Percentiles rank a stretch among this genome's conserved stretches.
Conservation (phyloP, 2,329 filamentous ascomycete genomes). For the Metarhizium rileyi region DNA sequence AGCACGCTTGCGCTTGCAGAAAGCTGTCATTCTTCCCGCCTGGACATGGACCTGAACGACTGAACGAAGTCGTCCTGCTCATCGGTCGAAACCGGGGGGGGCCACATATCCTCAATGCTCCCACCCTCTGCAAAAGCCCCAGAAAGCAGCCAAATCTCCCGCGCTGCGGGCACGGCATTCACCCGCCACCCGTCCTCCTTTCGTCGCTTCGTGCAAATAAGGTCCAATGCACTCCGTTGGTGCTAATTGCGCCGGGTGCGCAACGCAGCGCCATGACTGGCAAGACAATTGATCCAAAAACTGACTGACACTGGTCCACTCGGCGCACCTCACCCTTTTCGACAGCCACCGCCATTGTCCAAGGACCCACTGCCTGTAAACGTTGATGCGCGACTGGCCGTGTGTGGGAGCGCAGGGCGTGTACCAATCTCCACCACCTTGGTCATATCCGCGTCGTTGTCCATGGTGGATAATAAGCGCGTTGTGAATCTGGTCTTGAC, state of each 20-base stretch:
- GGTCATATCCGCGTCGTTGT: slow-evolving; percentile 4
- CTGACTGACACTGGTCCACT: slow-evolving; percentile 6
- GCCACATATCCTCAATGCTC: background rate
- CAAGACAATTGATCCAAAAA: slow-evolving; percentile 5
- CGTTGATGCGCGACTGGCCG: slow-evolving; percentile 10
- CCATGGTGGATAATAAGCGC: slow-evolving; percentile 8
- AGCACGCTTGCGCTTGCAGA: background rate
- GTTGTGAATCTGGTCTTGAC: background rate
- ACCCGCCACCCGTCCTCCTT: background rate
- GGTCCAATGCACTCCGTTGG: background rate
- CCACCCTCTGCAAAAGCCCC: background rate
- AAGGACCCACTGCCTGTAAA: slow-evolving; percentile 10
- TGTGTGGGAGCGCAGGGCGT: slow-evolving; percentile 3
- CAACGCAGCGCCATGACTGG: slow-evolving; percentile 2
- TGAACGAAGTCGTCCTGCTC: background rate
- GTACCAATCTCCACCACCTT: slow-evolving; percentile 13
- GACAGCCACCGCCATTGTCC: slow-evolving; percentile 10
- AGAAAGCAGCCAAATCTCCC: background rate
- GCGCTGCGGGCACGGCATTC: background rate
- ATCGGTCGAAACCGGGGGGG: background rate
- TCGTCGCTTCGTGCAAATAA: background rate
- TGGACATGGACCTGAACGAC: background rate
- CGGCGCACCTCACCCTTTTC: slow-evolving; percentile 6
- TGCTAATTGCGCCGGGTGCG: background rate
- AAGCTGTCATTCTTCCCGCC: background rate